Evolutionary conservation across 2,329 filamentous ascomycete species (phyloP), one percentile per base, ranked within the genome.

Genomic region (Sporothrix globosa): DNA sequence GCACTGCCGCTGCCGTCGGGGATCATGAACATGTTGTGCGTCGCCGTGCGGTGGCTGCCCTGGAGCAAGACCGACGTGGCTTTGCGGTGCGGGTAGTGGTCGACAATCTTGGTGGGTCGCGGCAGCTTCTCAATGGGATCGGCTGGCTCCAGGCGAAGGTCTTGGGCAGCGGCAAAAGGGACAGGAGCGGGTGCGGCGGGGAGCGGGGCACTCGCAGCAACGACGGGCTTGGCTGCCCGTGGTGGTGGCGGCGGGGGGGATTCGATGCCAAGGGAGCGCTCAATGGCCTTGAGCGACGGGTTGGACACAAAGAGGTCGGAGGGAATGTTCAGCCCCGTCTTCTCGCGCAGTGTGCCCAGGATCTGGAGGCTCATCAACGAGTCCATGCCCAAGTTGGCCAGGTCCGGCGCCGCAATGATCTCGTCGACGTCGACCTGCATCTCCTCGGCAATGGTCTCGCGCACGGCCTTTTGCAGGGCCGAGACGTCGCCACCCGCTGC

Each of bases 391-490:
- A 88, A 79, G 2, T 84, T 83, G n/a, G 83, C 83, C 69, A 88
- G 80, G 73, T 87, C 84, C 0, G 84, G 83, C 0, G 84, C 83
- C 27, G 84, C 84, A 3, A 85, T 77, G 41, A 88, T 82, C 74
- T 92, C 89, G 41, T 88, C 86, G 13, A 90, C 82, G 30, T 89
- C 86, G n/a, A 92, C 87, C 70, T 88, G 88, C 85, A 92, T 91
- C 78, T 92, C 90, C 50, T 85, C 83, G n/a, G 89, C 87, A 73
- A 92, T 88, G 70, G 89, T 91, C 69, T 86, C 84, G 78, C 90
- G 88, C 61, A 91, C 84, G 74, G 85, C 77, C 76, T 82, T 75
- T 80, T 84, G 80, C 50, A 86, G 76, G 76, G 52, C 21, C 10
- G 71, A 56, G 2, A 83, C 81, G 73, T 82, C 77, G 71, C 81